Percentiles rank a stretch among this genome's conserved stretches.
These are phyloP conservation scores for Cyberlindnera galapagoensis DNA, from an alignment of 805 yeast genomes.

Conservation along the genomic window DNA sequence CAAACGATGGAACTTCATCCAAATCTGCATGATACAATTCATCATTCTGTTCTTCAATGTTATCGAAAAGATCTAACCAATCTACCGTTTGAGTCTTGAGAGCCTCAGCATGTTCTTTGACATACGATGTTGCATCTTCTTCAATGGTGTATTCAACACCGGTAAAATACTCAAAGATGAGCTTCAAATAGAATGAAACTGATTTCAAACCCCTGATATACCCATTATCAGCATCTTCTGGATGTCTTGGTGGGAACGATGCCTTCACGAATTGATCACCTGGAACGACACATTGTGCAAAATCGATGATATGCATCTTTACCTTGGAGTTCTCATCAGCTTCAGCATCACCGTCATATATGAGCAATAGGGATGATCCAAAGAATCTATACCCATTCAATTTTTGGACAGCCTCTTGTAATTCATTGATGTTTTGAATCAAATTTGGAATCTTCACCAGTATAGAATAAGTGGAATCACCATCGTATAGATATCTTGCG, in stretches of 20 bases:
- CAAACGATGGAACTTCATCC: conserved; percentile 21
- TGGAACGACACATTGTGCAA: conserved; percentile 81
- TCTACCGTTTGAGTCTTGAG: conserved; percentile 24
- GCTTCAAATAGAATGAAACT: conserved; percentile 58
- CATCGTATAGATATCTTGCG: conserved; percentile 76
- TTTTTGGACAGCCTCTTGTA: conserved; percentile 46
- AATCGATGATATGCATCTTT: conserved; percentile 79
- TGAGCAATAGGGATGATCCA: conserved; percentile 82
- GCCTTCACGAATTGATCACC: conserved; percentile 40
- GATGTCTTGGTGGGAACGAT: conserved; percentile 69
- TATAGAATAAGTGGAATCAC: conserved; percentile 50
- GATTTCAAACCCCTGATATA: conserved; percentile 76
- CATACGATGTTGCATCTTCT: conserved; percentile 16
- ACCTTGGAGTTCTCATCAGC: conserved; percentile 15
- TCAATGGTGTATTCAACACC: conserved; percentile 30
- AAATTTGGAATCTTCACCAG: conserved; percentile 61
- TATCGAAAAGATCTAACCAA: conserved; percentile 34
- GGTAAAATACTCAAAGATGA: conserved; percentile 51
- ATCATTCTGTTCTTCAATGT: conserved; percentile 26
- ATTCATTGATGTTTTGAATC: conserved; percentile 50
- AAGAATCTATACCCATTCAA: conserved; percentile 79
- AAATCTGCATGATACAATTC: conserved; percentile 20
- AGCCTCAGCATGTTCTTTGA: conserved; percentile 16
- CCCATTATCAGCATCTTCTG: conserved; percentile 66
- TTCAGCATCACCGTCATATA: conserved; percentile 67